Evolutionary conservation across 768 basidiomycete genomes (phyloP).

Genomic region (Auricularia sp.): DNA sequence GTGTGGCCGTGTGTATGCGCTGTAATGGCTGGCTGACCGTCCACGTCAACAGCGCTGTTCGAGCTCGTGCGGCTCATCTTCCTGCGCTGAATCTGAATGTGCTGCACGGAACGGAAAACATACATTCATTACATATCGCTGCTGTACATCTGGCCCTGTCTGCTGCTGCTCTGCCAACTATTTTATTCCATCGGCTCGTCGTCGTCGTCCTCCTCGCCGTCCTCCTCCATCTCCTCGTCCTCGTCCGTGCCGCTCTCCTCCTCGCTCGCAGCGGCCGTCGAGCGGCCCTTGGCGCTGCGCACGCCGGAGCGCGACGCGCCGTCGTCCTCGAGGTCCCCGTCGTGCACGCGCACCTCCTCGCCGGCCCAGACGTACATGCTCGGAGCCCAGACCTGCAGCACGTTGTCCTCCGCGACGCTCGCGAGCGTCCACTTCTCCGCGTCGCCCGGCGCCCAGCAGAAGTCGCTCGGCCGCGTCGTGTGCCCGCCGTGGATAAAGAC

Average conservation of each 20-base stretch:
- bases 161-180: neutral
- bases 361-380: slow-evolving; percentile 91
- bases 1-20: slow-evolving; percentile 16
- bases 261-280: neutral
- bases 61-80: slow-evolving; percentile 61
- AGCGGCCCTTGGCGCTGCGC: neutral
- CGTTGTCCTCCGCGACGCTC: slow-evolving; percentile 92
- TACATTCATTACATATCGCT: neutral
- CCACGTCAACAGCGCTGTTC: slow-evolving; percentile 50
- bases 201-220: slow-evolving; percentile 7
- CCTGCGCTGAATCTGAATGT: slow-evolving; percentile 30
- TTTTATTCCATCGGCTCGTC: neutral
- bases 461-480: slow-evolving; percentile 83
- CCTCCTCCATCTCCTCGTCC: slow-evolving; percentile 7
- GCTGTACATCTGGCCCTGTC: neutral
- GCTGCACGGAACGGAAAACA: no score
- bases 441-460: slow-evolving; percentile 86
- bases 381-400: slow-evolving; percentile 96
- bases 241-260: slow-evolving; percentile 7
- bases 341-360: slow-evolving; percentile 75
- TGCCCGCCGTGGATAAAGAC: slow-evolving; percentile 95
- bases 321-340: slow-evolving; percentile 75
- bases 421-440: slow-evolving; percentile 77
- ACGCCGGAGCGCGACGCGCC: slow-evolving; percentile 56
- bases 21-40: neutral